Evolutionary conservation across 176 grass and related monocot genomes (phyloP).

Genomic region (Elymus sibiricus): DNA sequence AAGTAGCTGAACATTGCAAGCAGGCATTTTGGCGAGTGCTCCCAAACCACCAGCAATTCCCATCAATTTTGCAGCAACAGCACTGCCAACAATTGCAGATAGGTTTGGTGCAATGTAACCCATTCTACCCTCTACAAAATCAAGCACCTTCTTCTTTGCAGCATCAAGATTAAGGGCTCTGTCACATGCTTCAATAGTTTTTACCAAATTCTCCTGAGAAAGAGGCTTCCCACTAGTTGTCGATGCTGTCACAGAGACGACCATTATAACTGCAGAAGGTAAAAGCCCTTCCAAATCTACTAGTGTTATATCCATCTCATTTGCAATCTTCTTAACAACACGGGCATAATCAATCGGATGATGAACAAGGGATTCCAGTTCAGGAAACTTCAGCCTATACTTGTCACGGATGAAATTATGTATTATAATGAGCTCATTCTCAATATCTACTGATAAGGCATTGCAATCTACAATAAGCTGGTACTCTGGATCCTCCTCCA

Average conservation of each 20-base stretch:
- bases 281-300: constrained; percentile 85
- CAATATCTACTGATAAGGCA: constrained; percentile 82
- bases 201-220: constrained; percentile 67
- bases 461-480: constrained; percentile 94
- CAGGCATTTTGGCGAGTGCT: constrained; percentile 86
- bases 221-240: constrained; percentile 85
- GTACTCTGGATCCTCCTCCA: constrained; percentile 84
- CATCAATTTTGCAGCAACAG: constrained; percentile 86
- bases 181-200: constrained; percentile 77
- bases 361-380: constrained; percentile 89
- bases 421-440: constrained; percentile 93
- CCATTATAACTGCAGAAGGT: constrained; percentile 93
- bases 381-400: constrained; percentile 80
- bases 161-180: constrained; percentile 73
- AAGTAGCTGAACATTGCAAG: constrained; percentile 90
- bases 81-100: constrained; percentile 78
- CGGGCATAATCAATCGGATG: constrained; percentile 92
- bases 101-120: constrained; percentile 84
- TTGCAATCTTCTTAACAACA: constrained; percentile 90
- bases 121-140: constrained; percentile 92
- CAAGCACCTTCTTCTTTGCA: constrained; percentile 90
- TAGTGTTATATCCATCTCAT: constrained; percentile 84
- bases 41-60: constrained; percentile 78
- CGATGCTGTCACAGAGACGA: constrained; percentile 80
- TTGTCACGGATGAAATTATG: constrained; percentile 95